Evolutionary conservation across 2,329 filamentous ascomycete species (phyloP).

Genomic region (Blastomyces parvus): DNA sequence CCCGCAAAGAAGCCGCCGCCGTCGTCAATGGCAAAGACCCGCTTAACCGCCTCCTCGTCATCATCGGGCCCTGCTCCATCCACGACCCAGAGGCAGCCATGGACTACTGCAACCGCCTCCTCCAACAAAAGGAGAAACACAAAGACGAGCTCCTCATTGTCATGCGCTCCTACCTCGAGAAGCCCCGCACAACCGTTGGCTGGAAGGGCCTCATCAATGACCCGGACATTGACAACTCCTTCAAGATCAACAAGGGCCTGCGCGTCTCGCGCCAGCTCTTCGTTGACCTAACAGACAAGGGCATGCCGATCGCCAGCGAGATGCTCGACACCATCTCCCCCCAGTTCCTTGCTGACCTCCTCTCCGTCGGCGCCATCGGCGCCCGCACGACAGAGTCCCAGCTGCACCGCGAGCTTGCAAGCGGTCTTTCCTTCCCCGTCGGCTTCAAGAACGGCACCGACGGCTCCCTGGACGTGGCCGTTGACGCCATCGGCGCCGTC

Average conservation of each 20-base stretch:
- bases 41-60: conserved; percentile 56
- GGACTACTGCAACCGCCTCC: conserved; percentile 80
- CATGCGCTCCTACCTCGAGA: conserved; percentile 98
- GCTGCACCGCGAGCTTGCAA: conserved; percentile 87
- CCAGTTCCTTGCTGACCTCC: conserved; percentile 86
- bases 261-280: conserved; percentile 81
- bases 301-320: conserved; percentile 93
- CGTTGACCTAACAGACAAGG: conserved; percentile 78
- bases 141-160: conserved; percentile 83
- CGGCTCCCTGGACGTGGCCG: conserved; percentile 75
- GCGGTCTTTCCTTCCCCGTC: conserved; percentile 89
- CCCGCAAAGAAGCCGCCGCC: conserved; percentile 51
- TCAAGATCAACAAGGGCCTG: conserved; percentile 98
- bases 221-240: conserved; percentile 94
- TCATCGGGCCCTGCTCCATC: conserved; percentile 93
- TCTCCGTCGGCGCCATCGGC: conserved; percentile 86
- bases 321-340: conserved; percentile 98
- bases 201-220: conserved; percentile 99
- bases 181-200: conserved; percentile 92
- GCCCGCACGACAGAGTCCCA: conserved; percentile 96
- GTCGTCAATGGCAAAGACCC: conserved; percentile 52
- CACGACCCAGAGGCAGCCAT: conserved; percentile 86
- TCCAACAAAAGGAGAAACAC: conserved; percentile 78
- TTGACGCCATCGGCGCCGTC: conserved; percentile 91
- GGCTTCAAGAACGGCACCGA: conserved; percentile 99